Conservation (phyloP, 1,284 basidiomycete species). For the Sanguinoderma infundibulare region DNA sequence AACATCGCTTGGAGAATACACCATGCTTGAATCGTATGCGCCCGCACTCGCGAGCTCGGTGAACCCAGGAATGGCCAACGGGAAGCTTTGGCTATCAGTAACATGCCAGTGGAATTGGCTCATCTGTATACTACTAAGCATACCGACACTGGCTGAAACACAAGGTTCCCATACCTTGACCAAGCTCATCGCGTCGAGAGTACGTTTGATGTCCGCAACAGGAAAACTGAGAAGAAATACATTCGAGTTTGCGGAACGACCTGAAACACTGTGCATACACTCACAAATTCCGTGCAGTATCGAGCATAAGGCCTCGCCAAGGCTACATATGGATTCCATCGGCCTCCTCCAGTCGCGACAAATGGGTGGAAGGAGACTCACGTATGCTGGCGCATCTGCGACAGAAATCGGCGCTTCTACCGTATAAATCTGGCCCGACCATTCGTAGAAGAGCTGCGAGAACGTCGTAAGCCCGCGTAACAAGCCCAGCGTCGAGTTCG, state of each 20-base stretch:
- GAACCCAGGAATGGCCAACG: slow-evolving; percentile 65
- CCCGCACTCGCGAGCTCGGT: slow-evolving; percentile 64
- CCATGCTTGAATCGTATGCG: slow-evolving; percentile 61
- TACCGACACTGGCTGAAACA: neutral
- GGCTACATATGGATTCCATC: slow-evolving; percentile 44
- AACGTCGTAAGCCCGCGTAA: slow-evolving; percentile 87
- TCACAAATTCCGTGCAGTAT: slow-evolving; percentile 68
- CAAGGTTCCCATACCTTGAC: slow-evolving; percentile 63
- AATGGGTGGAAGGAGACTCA: slow-evolving; percentile 37
- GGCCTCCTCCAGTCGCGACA: neutral
- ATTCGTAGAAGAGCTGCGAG: slow-evolving; percentile 74
- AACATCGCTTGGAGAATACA: slow-evolving; percentile 68
- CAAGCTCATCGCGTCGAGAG: slow-evolving; percentile 85
- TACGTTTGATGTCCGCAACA: slow-evolving; percentile 66
- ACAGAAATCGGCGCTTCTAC: slow-evolving; percentile 63
- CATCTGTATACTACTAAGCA: slow-evolving; percentile 41
- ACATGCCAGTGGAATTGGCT: slow-evolving; percentile 84
- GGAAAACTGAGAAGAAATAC: slow-evolving; percentile 50
- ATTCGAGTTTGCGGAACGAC: neutral
- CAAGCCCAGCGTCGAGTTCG: slow-evolving; percentile 78
- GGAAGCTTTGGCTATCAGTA: slow-evolving; percentile 77
- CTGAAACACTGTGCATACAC: neutral
- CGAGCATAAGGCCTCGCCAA: slow-evolving; percentile 82
- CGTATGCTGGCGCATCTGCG: slow-evolving; percentile 66
- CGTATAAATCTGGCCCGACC: slow-evolving; percentile 53